Conservation (phyloP, 768 basidiomycete genomes). For the Boletus rubropictus region DNA sequence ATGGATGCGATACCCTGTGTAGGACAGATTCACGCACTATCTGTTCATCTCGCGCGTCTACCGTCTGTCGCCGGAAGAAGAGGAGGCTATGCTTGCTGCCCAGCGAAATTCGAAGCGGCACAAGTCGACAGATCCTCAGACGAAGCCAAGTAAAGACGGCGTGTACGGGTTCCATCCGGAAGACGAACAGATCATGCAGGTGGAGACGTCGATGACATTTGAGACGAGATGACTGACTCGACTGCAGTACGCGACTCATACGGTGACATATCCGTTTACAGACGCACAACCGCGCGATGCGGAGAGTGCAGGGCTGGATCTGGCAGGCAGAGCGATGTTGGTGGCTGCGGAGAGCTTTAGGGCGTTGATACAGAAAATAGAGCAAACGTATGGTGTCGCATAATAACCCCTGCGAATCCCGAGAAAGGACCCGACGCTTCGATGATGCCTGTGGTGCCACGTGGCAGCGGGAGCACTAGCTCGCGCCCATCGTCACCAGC, state of each 20-base stretch:
- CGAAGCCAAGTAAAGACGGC: constrained; percentile 37
- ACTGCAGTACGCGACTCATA: constrained; percentile 20
- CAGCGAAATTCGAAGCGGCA: constrained; percentile 37
- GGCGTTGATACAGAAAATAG: constrained; percentile 37
- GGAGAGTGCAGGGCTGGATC: constrained; percentile 70
- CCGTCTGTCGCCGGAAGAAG: constrained; percentile 65
- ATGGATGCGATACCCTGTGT: not conserved
- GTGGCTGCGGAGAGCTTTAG: constrained; percentile 42
- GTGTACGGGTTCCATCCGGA: constrained; percentile 81
- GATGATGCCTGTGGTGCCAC: too few species aligned
- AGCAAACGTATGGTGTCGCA: constrained; percentile 30
- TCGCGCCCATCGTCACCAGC: too few species aligned
- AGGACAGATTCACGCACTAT: constrained; percentile 66
- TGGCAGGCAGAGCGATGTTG: constrained; percentile 60
- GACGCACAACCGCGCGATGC: constrained; percentile 48
- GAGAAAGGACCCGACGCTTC: too few species aligned
- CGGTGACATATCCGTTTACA: constrained; percentile 41
- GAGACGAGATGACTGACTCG: not conserved
- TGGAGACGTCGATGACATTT: constrained; percentile 19
- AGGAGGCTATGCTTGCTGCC: constrained; percentile 41
- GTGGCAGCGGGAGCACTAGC: too few species aligned
- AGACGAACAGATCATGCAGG: constrained; percentile 68
- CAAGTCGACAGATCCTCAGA: constrained; percentile 18
- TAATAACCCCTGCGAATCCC: too few species aligned
- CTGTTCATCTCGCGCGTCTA: constrained; percentile 78